A percentile compares a stretch with the other conserved stretches of the same genome.
phyloP scores from a whole-genome alignment of 352 stramenopile genomes.

The Pythium chondricola region DNA sequence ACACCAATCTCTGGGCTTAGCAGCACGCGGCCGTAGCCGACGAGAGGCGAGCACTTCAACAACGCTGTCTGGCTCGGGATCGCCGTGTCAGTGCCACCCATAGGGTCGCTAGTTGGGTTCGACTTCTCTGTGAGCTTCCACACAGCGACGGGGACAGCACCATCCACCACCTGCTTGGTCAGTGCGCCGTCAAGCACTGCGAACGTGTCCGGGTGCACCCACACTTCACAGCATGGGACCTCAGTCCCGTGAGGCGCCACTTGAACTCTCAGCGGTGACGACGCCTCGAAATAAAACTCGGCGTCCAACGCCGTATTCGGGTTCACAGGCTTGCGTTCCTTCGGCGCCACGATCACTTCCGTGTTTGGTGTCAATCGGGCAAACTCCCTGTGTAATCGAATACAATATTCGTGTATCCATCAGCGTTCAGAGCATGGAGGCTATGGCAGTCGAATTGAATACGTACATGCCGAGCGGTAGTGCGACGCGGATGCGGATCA shows the following conservation, averaged over 20 bases:
- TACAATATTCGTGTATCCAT: background rate
- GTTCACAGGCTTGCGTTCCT: conserved; percentile 38
- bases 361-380: conserved; percentile 62
- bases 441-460: background rate
- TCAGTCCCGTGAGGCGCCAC: conserved; percentile 6
- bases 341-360: conserved; percentile 71
- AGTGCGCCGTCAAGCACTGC: conserved; percentile 49
- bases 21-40: conserved; percentile 28
- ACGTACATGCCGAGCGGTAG: conserved; percentile 65
- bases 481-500: conserved; percentile 58
- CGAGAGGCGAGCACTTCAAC: conserved; percentile 29
- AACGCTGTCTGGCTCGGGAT: conserved; percentile 5
- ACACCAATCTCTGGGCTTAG: conserved; percentile 23
- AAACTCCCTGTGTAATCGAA: conserved; percentile 39
- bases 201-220: conserved; percentile 57
- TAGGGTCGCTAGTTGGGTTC: background rate
- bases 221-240: conserved; percentile 42
- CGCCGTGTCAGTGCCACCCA: background rate
- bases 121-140: conserved; percentile 15
- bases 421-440: background rate
- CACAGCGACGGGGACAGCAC: conserved; percentile 1
- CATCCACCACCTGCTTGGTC: conserved; percentile 5
- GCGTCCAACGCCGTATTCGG: conserved; percentile 26
- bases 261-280: conserved; percentile 42
- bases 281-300: conserved; percentile 60